Base-by-base conservation (phyloP, 805 yeast genomes). In the Wickerhamomyces subpelliculosus region DNA sequence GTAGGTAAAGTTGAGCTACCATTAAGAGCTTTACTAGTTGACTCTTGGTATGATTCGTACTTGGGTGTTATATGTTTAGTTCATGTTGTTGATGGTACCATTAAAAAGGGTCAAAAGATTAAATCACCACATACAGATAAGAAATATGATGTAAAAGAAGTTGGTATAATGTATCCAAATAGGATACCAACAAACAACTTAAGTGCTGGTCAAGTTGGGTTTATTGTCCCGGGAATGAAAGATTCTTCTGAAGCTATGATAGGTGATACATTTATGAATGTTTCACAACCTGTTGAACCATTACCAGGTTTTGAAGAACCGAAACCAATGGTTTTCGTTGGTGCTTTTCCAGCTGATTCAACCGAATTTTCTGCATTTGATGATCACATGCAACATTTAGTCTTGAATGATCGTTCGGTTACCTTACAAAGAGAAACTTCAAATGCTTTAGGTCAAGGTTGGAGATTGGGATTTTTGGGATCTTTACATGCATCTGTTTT, bases 241-340 rank as follows among this genome's bases (percentile, higher is more conserved):
- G 78, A 80, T 45, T 80, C 95, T 2, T 63, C 75, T 17, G 96
- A 89, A 49, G 96, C 96, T 0, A 72, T 79, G 52, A 80, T 88
- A 40, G 98, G 98, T 25, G 98, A 90, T 56, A 90, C 98, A 0
- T 72, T 87, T 45, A 75, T 77, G 71, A 77, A 73, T 40, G 64
- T 66, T 11, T 83, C 82, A 5, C 55, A 60, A 18, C 70, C 68
- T 29, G 78, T 84, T 3, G 85, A 80, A 45, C 81, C 96, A 2
- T 67, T 90, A 20, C 96, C 94, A 1, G 97, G 97, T 1, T 93
- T 90, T 58, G 97, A 89, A 60, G 96, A 87, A 51, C 89, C 95
- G 1, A 89, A 93, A 59, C 96, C 97, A 1, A 93, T 93, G 97
- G 97, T 90, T 8, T 93, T 90, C 58, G 94, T 90, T 35, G 97